A percentile compares a stretch with the other conserved stretches of the same genome.
Evolutionary conservation across 2,329 filamentous ascomycete genomes (phyloP).

Genomic region (Epichloe festucae): DNA sequence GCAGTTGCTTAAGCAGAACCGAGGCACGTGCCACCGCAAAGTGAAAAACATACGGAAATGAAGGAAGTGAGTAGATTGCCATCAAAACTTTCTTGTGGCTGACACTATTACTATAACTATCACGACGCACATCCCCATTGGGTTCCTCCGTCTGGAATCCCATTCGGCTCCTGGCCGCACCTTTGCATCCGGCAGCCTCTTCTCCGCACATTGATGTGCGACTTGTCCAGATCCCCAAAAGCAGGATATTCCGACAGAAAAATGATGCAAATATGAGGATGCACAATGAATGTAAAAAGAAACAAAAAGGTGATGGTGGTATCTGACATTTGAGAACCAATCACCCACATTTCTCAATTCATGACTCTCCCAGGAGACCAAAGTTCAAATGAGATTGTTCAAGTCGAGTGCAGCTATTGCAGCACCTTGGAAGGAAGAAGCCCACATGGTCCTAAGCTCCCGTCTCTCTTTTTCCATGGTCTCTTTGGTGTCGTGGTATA

Average conservation of each 20-base stretch:
- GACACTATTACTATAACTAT: conserved; percentile 15
- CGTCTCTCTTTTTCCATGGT: not conserved
- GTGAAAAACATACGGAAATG: not conserved
- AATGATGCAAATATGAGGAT: not conserved
- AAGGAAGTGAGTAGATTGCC: conserved; percentile 3
- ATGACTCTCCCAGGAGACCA: not conserved
- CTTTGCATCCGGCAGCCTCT: conserved; percentile 6
- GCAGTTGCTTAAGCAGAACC: no score
- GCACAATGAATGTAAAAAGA: conserved; percentile 3
- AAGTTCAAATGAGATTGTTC: not conserved
- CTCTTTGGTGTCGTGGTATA: not conserved
- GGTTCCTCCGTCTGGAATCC: not conserved
- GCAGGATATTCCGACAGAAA: not conserved
- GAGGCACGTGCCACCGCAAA: no score
- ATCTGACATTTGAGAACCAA: not conserved
- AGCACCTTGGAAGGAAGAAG: not conserved
- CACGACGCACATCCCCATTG: conserved; percentile 10
- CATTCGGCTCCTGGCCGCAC: conserved; percentile 5
- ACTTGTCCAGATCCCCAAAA: not conserved
- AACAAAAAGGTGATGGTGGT: not conserved
- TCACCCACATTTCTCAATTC: not conserved
- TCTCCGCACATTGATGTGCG: conserved; percentile 1
- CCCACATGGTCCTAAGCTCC: no score
- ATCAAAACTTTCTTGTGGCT: conserved; percentile 15
- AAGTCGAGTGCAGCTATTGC: not conserved